These are phyloP conservation scores for Didymella sp. DNA, from an alignment of 2,329 filamentous ascomycete species.

Conservation along the genomic window DNA sequence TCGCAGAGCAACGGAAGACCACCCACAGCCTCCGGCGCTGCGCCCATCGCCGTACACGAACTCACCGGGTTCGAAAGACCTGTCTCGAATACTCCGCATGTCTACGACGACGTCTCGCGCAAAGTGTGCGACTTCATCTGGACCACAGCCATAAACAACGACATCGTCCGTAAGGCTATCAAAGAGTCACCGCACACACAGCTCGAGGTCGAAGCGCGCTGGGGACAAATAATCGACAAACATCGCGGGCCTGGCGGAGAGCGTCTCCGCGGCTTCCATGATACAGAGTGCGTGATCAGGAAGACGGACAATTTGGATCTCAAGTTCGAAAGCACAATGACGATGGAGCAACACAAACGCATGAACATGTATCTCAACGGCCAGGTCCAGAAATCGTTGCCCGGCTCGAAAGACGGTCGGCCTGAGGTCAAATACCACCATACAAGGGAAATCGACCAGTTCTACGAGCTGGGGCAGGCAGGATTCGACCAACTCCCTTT, in stretches of 20 bases:
- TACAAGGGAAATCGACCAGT: conserved; percentile 80
- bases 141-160: conserved; percentile 70
- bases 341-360: conserved; percentile 83
- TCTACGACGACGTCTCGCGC: conserved; percentile 75
- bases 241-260: conserved; percentile 64
- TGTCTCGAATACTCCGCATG: conserved; percentile 72
- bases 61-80: conserved; percentile 59
- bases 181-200: conserved; percentile 68
- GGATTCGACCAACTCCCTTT: conserved; percentile 49
- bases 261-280: conserved; percentile 70
- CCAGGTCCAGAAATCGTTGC: conserved; percentile 63
- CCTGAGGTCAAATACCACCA: conserved; percentile 81
- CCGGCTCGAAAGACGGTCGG: conserved; percentile 49
- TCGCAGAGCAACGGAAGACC: conserved; percentile 31
- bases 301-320: conserved; percentile 31
- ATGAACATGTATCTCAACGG: conserved; percentile 87
- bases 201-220: conserved; percentile 93
- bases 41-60: conserved; percentile 21
- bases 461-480: conserved; percentile 68
- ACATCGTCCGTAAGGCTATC: conserved; percentile 62
- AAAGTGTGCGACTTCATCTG: conserved; percentile 83
- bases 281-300: conserved; percentile 59
- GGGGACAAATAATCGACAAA: conserved; percentile 78
- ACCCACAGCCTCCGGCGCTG: conserved; percentile 14
- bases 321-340: conserved; percentile 86